Evolutionary conservation across 352 stramenopile species (phyloP).

Genomic region (Globisporangium okanoganense): DNA sequence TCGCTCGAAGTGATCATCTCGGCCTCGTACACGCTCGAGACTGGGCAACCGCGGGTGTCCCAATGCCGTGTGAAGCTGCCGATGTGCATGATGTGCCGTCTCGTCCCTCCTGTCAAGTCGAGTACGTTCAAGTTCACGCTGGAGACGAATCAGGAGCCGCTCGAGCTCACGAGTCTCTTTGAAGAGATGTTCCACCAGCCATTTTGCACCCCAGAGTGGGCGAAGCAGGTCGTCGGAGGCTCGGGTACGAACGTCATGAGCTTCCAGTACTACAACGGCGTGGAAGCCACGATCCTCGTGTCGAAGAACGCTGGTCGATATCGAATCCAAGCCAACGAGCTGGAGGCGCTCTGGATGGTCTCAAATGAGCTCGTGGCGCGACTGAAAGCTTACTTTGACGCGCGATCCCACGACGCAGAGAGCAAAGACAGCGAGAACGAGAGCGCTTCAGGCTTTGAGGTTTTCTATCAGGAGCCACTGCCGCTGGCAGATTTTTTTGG

Average conservation of each 20-base stretch:
- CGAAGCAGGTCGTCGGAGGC: conserved; percentile 56
- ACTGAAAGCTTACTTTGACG: conserved; percentile 48
- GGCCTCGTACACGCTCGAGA: conserved; percentile 70
- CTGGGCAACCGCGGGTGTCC: conserved; percentile 63
- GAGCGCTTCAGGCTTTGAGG: conserved; percentile 24
- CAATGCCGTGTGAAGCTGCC: conserved; percentile 65
- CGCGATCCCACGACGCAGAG: background rate
- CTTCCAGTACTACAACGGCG: conserved; percentile 87
- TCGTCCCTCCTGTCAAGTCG: conserved; percentile 75
- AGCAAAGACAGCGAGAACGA: conserved; percentile 21
- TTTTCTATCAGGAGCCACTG: conserved; percentile 83
- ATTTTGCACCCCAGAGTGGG: conserved; percentile 59
- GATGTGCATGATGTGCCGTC: conserved; percentile 62
- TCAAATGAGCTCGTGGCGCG: conserved; percentile 70
- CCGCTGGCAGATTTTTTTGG: conserved; percentile 84
- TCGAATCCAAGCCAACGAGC: conserved; percentile 81
- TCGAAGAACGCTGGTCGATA: conserved; percentile 90
- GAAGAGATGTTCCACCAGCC: conserved; percentile 86
- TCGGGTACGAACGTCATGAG: conserved; percentile 74
- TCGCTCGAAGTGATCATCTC: conserved; percentile 61
- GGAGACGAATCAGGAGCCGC: conserved; percentile 79
- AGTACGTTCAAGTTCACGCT: conserved; percentile 88
- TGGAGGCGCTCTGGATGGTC: conserved; percentile 79
- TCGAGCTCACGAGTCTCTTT: conserved; percentile 73
- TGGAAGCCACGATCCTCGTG: conserved; percentile 82